Evolutionary conservation across 2,329 filamentous ascomycete genomes (phyloP), one percentile per base, ranked within the genome.

Genomic region (Cordyceps cateniannulata): DNA sequence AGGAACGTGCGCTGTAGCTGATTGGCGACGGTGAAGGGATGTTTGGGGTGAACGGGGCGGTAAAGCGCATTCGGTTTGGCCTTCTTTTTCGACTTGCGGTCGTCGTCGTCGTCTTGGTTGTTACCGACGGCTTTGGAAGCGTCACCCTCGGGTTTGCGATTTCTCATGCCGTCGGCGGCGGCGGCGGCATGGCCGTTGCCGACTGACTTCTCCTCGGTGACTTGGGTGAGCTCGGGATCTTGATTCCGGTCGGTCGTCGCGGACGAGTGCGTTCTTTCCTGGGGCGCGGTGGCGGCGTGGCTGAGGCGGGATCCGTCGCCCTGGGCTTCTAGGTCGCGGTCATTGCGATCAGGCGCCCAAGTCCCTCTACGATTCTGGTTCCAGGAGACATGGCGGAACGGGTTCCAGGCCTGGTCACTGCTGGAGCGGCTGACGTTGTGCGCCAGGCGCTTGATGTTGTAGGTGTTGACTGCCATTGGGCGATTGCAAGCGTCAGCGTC

Each of bases 1-100:
- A 96, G 83, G 3, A 96, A 67, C 0, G 91, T 92, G 20, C 89
- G 85, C 66, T 86, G 85, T 53, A 93, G 72, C 73, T 93, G 89
- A 67, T 87, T 86, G 62, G 75, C 75, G 9, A 83, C 68, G 0
- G 85, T 88, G 62, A 84, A 88, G 2, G 81, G 78, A 62, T 77
- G 74, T 65, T 81, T 81, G 12, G 80, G 78, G n/a, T 77, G 63
- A 20, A 82, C 68, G 35, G 78, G 70, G 42, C 77, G 77, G 68
- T 82, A 75, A 29, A 82, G 64, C 8, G 73, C 67, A 22, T 71
- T 69, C 45, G 74, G 70, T 50, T 75, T 69, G 59, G 73, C 75
- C 59, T 78, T 74, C n/a, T 78, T 74, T 18, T 72, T 70, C 59
- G 78, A 75, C 24, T 72, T 71, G 51, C 69, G 65, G 65, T 72